Conservation (phyloP, 1,139 yeast genomes). For the Yamadazyma epiphylla region DNA sequence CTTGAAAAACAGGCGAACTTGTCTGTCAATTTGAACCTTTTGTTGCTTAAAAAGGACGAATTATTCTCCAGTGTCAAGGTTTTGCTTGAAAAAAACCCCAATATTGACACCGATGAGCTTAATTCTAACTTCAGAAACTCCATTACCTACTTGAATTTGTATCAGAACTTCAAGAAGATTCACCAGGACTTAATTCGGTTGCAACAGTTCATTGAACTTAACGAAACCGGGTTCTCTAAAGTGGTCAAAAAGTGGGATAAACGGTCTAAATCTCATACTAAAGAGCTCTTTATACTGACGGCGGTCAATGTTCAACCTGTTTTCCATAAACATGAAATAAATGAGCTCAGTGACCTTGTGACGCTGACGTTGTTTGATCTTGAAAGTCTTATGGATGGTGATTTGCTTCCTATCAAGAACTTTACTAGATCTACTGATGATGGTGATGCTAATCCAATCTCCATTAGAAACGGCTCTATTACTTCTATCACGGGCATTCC, state of each 20-base stretch:
- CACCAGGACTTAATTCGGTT: conserved; percentile 83
- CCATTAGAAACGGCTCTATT: conserved; percentile 7
- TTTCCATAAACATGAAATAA: conserved; percentile 84
- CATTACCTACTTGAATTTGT: conserved; percentile 49
- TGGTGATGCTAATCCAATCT: neutral
- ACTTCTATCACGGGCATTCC: conserved; percentile 3
- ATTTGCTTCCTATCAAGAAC: conserved; percentile 24
- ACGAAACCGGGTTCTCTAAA: conserved; percentile 93
- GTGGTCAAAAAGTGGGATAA: conserved; percentile 98
- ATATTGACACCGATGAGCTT: conserved; percentile 6
- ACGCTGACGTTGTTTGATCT: conserved; percentile 75
- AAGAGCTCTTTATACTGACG: conserved; percentile 83
- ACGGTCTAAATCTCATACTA: conserved; percentile 89
- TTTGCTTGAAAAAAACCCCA: conserved; percentile 23
- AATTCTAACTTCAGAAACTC: conserved; percentile 37
- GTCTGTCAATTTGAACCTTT: conserved; percentile 70
- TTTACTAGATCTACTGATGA: conserved; percentile 4
- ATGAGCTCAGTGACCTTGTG: conserved; percentile 78
- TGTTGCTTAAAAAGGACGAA: conserved; percentile 68
- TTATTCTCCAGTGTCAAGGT: conserved; percentile 39
- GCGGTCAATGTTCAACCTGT: conserved; percentile 97
- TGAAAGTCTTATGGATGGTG: conserved; percentile 85
- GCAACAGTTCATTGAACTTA: conserved; percentile 89
- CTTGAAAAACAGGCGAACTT: conserved; percentile 86
- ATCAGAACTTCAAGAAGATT: conserved; percentile 85